Conservation (phyloP, 1,284 basidiomycete species). For the Fistulina hepatica region DNA sequence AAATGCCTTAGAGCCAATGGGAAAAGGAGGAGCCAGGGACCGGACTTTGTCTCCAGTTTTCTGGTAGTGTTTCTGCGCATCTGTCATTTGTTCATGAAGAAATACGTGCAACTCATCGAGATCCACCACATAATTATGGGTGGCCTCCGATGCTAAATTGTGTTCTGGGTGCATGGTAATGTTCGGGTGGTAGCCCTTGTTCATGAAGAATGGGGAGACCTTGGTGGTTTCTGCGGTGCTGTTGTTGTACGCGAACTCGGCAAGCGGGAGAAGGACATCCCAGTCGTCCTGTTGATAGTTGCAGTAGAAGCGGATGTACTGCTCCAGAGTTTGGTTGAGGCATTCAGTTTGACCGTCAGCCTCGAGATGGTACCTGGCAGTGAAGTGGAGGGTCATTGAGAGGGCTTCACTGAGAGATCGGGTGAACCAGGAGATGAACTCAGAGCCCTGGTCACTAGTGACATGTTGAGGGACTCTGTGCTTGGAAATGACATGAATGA, state of each 20-base stretch:
- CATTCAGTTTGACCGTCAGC: conserved; percentile 25
- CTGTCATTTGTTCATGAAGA: conserved; percentile 9
- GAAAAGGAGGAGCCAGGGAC: no score
- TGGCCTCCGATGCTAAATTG: conserved; percentile 4
- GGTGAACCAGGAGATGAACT: conserved; percentile 26
- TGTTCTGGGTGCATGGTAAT: neutral
- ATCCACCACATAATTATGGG: conserved; percentile 13
- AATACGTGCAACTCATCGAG: conserved; percentile 8
- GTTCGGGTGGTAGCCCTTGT: conserved; percentile 4
- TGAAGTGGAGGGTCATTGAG: no score
- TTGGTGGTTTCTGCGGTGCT: conserved; percentile 17
- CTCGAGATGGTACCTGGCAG: conserved; percentile 28
- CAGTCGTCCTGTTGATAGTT: conserved; percentile 29
- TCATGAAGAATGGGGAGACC: conserved; percentile 15
- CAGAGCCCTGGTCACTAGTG: conserved; percentile 25
- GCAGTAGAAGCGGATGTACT: conserved; percentile 19
- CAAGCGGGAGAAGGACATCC: conserved; percentile 21
- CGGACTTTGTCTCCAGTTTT: no score
- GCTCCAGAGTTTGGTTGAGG: conserved; percentile 27
- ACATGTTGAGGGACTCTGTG: conserved; percentile 25
- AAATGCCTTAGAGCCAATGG: no score
- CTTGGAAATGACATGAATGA: no score
- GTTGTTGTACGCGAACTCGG: conserved; percentile 27
- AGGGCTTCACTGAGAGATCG: conserved; percentile 17
- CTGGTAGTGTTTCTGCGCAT: conserved; percentile 13